Base-by-base conservation (phyloP, 306 rosid species). In the Rosa chinensis region DNA sequence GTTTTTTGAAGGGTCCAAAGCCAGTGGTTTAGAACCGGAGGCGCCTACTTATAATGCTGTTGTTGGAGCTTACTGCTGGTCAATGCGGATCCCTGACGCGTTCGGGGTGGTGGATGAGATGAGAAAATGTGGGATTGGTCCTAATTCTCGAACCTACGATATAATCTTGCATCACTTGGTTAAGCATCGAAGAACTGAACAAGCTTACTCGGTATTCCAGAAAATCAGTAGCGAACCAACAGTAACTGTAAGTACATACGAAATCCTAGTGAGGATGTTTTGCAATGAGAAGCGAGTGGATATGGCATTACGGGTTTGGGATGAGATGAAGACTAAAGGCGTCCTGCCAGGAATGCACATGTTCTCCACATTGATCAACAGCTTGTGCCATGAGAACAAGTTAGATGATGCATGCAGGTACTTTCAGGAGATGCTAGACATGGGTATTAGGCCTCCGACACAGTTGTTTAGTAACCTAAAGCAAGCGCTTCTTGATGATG, bases 61-160 rank as follows among this genome's bases (percentile, higher is more conserved):
- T 28, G 88, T 94, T 66, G 97, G 97, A 78, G 93, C 98, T 81
- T 94, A 92, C 28, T 90, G 98, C 75, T 84, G 88, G 91, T 82
- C 93, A 28, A 75, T 82, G 92, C 72, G 32, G 72, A 86, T 89
- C 78, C 23, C 77, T 25, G 92, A 90, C 74, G 97, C 88, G 4
- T 88, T 81, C 14, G 80, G 83, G 77, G 79, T 78, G 61, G 86
- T 89, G 66, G 86, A 82, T 53, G 94, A 92, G 70, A 94, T 90
- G 97, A 88, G 84, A 64, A 82, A 78, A 59, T 80, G 50, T 63
- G 91, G 90, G 43, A 75, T 88, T 4, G 97, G 97, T 76, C 97
- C 94, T 14, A 87, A 88, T 86, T 77, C 98, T 66, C 83, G 97
- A 85, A 89, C 97, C 4, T 89, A 81, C 61, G 97, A 94, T 62